phyloP scores from a whole-genome alignment of 192 early-diverging fungal species.

The Linnemannia zychae region DNA sequence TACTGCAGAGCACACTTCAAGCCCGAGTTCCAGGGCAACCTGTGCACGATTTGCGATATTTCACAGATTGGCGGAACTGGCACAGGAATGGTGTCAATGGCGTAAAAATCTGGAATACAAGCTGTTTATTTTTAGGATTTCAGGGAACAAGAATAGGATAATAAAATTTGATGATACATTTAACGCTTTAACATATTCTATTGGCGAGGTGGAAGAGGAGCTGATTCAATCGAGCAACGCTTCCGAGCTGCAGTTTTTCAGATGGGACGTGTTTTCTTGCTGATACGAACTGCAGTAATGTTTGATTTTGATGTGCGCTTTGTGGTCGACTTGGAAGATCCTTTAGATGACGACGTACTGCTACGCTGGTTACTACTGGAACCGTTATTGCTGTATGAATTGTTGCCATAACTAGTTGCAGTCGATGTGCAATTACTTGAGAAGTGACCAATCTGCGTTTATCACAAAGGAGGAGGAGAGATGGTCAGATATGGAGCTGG shows the following conservation, averaged over 20 bases:
- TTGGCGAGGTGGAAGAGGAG: not conserved
- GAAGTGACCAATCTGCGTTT: slow-evolving; percentile 43
- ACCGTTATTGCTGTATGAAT: not conserved
- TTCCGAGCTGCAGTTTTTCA: not conserved
- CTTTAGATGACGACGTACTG: not conserved
- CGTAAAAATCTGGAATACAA: slow-evolving; percentile 9
- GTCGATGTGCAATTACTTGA: slow-evolving; percentile 24
- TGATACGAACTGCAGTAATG: slow-evolving; percentile 10
- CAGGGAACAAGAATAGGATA: not conserved
- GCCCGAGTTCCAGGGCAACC: slow-evolving; percentile 81
- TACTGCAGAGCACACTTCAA: slow-evolving; percentile 91
- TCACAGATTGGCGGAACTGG: slow-evolving; percentile 84
- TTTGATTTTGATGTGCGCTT: slow-evolving; percentile 5
- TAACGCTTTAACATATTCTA: not conserved
- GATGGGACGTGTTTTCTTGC: slow-evolving; percentile 25
- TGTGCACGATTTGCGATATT: slow-evolving; percentile 92
- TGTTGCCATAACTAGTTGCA: not conserved
- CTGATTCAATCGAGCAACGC: too few relatives aligned
- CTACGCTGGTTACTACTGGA: not conserved
- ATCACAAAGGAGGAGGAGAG: not conserved
- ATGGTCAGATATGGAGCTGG: not conserved
- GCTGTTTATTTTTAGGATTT: not conserved
- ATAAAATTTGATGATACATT: slow-evolving; percentile 8
- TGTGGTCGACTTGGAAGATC: not conserved
- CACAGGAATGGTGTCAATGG: slow-evolving; percentile 71